These are phyloP conservation scores for rapeseed (Brassica napus) DNA, from an alignment of 345 rosid species.

Conservation along the genomic window Da-Ae NC_063447.1:17934501-17935000, in stretches of 20 bases:
- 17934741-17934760: not conserved
- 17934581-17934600: not conserved
- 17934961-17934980: not conserved
- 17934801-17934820: not conserved
- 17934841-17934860: not conserved
- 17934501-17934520: not conserved
- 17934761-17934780: not conserved
- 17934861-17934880: not conserved
- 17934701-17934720: not conserved
- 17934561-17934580: not conserved
- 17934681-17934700: not conserved
- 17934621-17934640: not conserved
- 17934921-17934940: not conserved
- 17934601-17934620: not conserved
- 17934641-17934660: not conserved
- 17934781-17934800: not conserved
- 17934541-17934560: not conserved
- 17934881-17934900: not conserved
- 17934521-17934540: not conserved
- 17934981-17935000: not conserved
- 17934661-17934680: not conserved
- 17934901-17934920: conserved; percentile 3
- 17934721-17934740: not conserved
- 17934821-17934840: not conserved
- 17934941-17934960: not conserved